Conservation (phyloP, 2,329 filamentous ascomycete genomes). For the Pestalotiopsis sp. region DNA sequence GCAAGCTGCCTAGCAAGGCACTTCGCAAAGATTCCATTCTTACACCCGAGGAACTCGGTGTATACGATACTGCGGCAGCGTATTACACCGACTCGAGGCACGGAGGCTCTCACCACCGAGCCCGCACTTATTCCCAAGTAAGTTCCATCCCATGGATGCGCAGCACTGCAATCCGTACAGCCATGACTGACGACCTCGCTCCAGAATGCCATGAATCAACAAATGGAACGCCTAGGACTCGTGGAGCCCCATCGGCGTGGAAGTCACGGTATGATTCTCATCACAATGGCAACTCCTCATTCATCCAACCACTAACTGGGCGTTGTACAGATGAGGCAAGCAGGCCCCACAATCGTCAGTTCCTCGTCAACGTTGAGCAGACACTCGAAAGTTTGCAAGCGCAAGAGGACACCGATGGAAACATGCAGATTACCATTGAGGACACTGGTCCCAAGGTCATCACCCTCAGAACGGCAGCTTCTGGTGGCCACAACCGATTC, state of each 20-base stretch:
- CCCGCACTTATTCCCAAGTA: slow-evolving; percentile 61
- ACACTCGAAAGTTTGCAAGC: slow-evolving; percentile 79
- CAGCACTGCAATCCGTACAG: neutral
- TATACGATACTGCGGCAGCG: slow-evolving; percentile 60
- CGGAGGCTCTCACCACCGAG: slow-evolving; percentile 49
- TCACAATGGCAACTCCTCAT: neutral
- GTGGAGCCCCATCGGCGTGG: slow-evolving; percentile 60
- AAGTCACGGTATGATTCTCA: slow-evolving; percentile 54
- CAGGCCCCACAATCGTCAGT: slow-evolving; percentile 68
- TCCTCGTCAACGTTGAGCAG: slow-evolving; percentile 83
- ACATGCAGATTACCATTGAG: slow-evolving; percentile 97
- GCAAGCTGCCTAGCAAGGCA: neutral
- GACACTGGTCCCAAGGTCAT: slow-evolving; percentile 92
- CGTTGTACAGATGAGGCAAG: slow-evolving; percentile 68
- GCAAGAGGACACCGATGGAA: slow-evolving; percentile 90
- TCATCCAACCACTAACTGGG: neutral
- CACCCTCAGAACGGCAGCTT: slow-evolving; percentile 80
- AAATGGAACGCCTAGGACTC: slow-evolving; percentile 53
- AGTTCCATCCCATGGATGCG: slow-evolving; percentile 9
- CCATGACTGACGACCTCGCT: neutral
- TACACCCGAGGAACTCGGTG: slow-evolving; percentile 48
- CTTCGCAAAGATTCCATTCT: slow-evolving; percentile 21
- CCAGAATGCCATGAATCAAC: slow-evolving; percentile 56
- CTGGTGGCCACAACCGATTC: slow-evolving; percentile 83
- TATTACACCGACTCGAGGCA: slow-evolving; percentile 62